Percentiles rank a stretch among this genome's conserved stretches.
Conservation (phyloP, 1,284 basidiomycete genomes). For the Leccinum angustisporum region DNA sequence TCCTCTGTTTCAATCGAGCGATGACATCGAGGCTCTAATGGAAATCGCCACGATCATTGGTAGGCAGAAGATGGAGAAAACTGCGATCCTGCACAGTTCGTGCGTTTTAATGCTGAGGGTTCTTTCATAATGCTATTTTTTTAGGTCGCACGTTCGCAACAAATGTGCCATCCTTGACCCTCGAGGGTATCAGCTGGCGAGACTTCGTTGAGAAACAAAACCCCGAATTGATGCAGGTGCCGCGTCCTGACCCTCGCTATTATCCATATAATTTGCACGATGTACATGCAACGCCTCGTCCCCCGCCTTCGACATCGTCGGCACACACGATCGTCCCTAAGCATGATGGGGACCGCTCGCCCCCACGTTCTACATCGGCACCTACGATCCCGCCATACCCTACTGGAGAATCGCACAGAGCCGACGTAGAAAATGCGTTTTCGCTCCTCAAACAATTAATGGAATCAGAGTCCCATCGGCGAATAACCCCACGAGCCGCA, state of each 20-base stretch:
- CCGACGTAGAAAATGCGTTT: slow-evolving; percentile 66
- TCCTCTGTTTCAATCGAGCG: slow-evolving; percentile 91
- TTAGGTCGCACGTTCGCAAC: slow-evolving; percentile 83
- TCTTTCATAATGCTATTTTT: slow-evolving; percentile 11
- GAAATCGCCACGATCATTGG: slow-evolving; percentile 93
- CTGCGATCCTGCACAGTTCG: slow-evolving; percentile 89
- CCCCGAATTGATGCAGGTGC: slow-evolving; percentile 64
- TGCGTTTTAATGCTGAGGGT: slow-evolving; percentile 18
- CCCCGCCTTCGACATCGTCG: slow-evolving; percentile 39
- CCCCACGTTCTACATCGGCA: slow-evolving; percentile 33
- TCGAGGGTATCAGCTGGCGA: slow-evolving; percentile 66
- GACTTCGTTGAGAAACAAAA: slow-evolving; percentile 78
- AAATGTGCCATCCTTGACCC: slow-evolving; percentile 76
- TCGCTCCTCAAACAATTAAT: slow-evolving; percentile 74
- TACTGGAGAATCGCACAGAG: slow-evolving; percentile 43
- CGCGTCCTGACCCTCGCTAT: slow-evolving; percentile 48
- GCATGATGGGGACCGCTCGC: slow-evolving; percentile 20
- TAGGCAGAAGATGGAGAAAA: slow-evolving; percentile 78
- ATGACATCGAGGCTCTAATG: slow-evolving; percentile 94
- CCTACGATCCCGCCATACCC: slow-evolving; percentile 30
- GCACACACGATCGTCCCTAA: slow-evolving; percentile 17
- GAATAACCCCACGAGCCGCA: slow-evolving; percentile 74
- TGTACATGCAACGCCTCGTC: slow-evolving; percentile 12
- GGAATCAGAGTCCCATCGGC: slow-evolving; percentile 70
- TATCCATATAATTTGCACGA: slow-evolving; percentile 48